Evolutionary conservation across 2,329 filamentous ascomycete genomes (phyloP), one percentile per base, ranked within the genome.

Genomic region (Penicillium sp.): DNA sequence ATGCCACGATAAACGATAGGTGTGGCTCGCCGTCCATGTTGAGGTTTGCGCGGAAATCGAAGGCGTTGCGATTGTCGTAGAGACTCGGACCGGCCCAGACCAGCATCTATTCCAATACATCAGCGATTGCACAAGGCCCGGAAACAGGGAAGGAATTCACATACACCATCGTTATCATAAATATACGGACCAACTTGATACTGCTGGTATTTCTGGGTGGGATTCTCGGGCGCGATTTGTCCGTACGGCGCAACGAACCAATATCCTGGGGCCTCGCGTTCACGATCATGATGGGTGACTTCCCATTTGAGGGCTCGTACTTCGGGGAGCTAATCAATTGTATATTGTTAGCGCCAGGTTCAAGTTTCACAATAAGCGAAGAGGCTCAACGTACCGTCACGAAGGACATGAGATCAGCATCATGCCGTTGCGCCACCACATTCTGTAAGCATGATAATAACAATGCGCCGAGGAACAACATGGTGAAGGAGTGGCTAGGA

Each of bases 131-230:
- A 42, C 8, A 5, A 39, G 19, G 10, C 4, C 6, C 1, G 8
- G 2, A 19, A 5, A 11, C 7, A 21, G 19, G 13, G 16, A 19
- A 29, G 13, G 39, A 19, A 3, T 39, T 4, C 19, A 57, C 63
- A 52, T 70, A 75, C 72, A 54, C 79, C 79, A 62, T 72, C 71
- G 58, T 76, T 77, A 61, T 81, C 79, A 64, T 80, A 81, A 52
- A 81, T 81, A 60, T 81, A 78, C 14, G 79, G 75, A 4, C 78
- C 78, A 31, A 78, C 74, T 63, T 80, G 78, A 57, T 75, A 67
- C 54, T 78, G 77, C 49, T 77, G 70, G 57, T 63, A 70, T 51
- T 65, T 68, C 27, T 65, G 47, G 19, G 66, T 65, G 13, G 65
- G 62, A 1, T 57, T 16, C 19, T 70, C 68, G 11, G 65, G 64